Evolutionary conservation across 371 early-diverging fungal genomes (phyloP).

Genomic region (Haplosporangium sp.): DNA sequence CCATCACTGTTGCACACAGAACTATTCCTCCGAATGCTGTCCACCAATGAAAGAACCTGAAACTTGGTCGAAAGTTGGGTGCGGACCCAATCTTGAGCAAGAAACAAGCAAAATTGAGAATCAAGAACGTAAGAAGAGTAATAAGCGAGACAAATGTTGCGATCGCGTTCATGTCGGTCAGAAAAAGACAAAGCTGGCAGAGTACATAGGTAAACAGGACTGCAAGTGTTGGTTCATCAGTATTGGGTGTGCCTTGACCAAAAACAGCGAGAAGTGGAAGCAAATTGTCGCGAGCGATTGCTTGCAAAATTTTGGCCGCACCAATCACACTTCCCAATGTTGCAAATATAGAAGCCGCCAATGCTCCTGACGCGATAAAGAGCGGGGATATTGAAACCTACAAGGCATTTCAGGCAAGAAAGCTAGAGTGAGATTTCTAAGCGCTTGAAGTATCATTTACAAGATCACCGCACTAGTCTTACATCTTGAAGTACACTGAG

Average conservation of each 20-base stretch:
- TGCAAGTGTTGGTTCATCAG: conserved; percentile 59
- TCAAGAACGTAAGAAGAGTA: conserved; percentile 66
- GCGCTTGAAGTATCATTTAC: neutral
- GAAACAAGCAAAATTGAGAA: conserved; percentile 72
- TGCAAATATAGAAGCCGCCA: conserved; percentile 69
- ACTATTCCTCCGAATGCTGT: conserved; percentile 68
- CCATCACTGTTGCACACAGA: conserved; percentile 62
- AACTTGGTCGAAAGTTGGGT: conserved; percentile 75
- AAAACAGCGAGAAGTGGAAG: conserved; percentile 54
- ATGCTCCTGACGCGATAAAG: conserved; percentile 63
- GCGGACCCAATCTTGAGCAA: conserved; percentile 70
- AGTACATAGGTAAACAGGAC: conserved; percentile 62
- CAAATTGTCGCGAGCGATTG: conserved; percentile 67
- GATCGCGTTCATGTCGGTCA: conserved; percentile 69
- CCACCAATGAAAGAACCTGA: conserved; percentile 70
- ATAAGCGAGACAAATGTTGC: conserved; percentile 72
- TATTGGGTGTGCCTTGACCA: conserved; percentile 49
- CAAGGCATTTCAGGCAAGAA: neutral
- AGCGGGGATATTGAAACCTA: conserved; percentile 56
- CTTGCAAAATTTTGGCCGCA: conserved; percentile 71
- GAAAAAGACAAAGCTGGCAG: conserved; percentile 64
- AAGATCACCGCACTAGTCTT: conserved; percentile 12
- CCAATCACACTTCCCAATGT: conserved; percentile 67
- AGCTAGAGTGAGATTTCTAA: neutral
- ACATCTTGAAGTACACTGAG: conserved; percentile 70